phyloP scores from a whole-genome alignment of 768 basidiomycete genomes.

The Lentinula edodes region DNA sequence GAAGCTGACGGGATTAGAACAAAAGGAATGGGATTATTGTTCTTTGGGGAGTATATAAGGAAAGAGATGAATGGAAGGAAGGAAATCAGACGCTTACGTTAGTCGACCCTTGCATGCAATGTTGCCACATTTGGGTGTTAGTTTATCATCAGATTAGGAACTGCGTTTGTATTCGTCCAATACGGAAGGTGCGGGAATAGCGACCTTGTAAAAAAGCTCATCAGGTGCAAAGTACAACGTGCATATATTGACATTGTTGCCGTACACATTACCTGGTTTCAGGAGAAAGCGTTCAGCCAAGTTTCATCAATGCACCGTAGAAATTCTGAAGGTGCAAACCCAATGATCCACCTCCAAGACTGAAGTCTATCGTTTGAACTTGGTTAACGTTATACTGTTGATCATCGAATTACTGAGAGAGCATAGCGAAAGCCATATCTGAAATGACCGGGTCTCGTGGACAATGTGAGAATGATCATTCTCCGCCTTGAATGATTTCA shows the following conservation, averaged over 20 bases:
- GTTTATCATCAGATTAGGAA: background rate
- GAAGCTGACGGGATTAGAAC: background rate
- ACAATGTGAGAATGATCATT: background rate
- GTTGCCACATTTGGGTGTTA: background rate
- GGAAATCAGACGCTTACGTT: constrained; percentile 2
- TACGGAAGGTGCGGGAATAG: background rate
- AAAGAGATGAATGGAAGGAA: background rate
- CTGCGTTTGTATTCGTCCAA: background rate
- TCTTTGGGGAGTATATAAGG: constrained; percentile 5
- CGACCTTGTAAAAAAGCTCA: constrained; percentile 1
- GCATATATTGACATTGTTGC: background rate
- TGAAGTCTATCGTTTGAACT: too few relatives aligned
- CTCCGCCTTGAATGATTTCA: background rate
- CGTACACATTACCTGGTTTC: background rate
- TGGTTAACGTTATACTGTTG: too few relatives aligned
- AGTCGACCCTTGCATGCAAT: background rate
- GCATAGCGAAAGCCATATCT: too few relatives aligned
- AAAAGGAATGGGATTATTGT: constrained; percentile 2
- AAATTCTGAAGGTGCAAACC: too few relatives aligned
- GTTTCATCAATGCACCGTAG: too few relatives aligned
- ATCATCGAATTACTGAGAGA: too few relatives aligned
- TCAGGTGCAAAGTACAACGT: constrained; percentile 2
- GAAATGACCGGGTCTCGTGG: background rate
- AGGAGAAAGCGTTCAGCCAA: background rate
- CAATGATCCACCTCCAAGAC: too few relatives aligned